phyloP scores from a whole-genome alignment of 371 early-diverging fungal genomes.

The Lichtheimia corymbifera region DNA sequence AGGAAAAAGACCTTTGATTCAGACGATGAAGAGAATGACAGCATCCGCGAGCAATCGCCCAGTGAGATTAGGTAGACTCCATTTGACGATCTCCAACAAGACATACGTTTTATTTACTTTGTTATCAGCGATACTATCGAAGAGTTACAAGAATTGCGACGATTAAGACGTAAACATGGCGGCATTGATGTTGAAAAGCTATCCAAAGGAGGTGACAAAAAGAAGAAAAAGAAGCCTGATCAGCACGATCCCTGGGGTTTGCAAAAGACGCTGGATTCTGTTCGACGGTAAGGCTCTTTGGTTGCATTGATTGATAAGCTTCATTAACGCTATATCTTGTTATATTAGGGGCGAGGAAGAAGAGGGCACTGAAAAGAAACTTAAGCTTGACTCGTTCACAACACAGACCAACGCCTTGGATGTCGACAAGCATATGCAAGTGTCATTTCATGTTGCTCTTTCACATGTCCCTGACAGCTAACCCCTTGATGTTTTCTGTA shows the following conservation, averaged over 20 bases:
- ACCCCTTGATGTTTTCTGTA: conserved; percentile 17
- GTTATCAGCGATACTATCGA: conserved; percentile 44
- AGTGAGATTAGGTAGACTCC: conserved; percentile 26
- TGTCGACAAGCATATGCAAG: conserved; percentile 80
- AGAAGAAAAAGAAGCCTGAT: conserved; percentile 46
- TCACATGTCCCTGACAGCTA: not conserved
- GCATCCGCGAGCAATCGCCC: not conserved
- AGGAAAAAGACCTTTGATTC: conserved; percentile 43
- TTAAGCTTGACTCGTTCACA: conserved; percentile 73
- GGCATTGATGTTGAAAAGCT: conserved; percentile 65
- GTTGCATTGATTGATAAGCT: not conserved
- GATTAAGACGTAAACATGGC: conserved; percentile 56
- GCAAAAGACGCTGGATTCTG: not conserved
- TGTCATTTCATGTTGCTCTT: not conserved
- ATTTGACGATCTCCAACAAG: not conserved
- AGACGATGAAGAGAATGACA: conserved; percentile 28
- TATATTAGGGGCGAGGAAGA: conserved; percentile 20
- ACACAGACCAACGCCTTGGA: conserved; percentile 83
- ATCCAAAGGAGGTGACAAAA: conserved; percentile 55
- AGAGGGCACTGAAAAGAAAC: conserved; percentile 34
- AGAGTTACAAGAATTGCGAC: conserved; percentile 67
- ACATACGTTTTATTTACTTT: not conserved
- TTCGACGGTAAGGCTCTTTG: not conserved
- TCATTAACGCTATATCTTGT: conserved; percentile 3
- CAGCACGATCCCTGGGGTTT: conserved; percentile 56